Base-by-base conservation (phyloP, 352 stramenopile species). In the Phytophthora syringae region DNA sequence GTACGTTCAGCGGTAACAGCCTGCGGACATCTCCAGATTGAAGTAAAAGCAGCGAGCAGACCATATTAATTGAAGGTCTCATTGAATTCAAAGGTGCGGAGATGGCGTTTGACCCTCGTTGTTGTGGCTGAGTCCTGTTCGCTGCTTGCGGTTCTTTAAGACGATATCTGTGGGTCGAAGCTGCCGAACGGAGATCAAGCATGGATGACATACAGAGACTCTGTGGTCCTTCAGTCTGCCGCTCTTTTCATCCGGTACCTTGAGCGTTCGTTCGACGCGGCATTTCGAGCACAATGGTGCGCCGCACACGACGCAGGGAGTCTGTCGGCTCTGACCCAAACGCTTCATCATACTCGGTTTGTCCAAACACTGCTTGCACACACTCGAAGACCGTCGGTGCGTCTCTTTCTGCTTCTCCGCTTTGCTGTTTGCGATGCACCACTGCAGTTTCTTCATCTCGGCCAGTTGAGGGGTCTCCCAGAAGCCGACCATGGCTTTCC, bases 401-500 rank as follows among this genome's bases (percentile, higher is more conserved):
- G 58, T 61, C 22, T 22, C 37, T n/a, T 43, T 43, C 5, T 43
- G 37, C 5, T 56, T 43, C n/a, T 66, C 55, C n/a, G 24, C 10
- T 2, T 37, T 36, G 21, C 50, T 39, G 42, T 57, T 61, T 1
- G 47, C 36, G 1, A 72, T 51, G 21, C 52, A 51, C 60, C 65
- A 70, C 49, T 67, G 66, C 34, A 74, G 32, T 24, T 70, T 70
- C 40, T 74, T 70, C 47, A 66, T 55, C 30, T 70, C 54, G 6
- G 53, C 60, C 21, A 74, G 60, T 21, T 65, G 15, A 5, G 25
- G 34, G 12, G 60, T 30, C n/a, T 62, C 36, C 66, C 66, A 74
- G 60, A 63, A 61, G 1, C 9, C 30, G 25, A 67, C 10, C 4
- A 30, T 62, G 30, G 60, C 39, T 18, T 57, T 66, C 60, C 53